These are phyloP conservation scores for Salisapilia sapeloensis DNA, from an alignment of 352 stramenopile genomes.

Conservation along the genomic window DNA sequence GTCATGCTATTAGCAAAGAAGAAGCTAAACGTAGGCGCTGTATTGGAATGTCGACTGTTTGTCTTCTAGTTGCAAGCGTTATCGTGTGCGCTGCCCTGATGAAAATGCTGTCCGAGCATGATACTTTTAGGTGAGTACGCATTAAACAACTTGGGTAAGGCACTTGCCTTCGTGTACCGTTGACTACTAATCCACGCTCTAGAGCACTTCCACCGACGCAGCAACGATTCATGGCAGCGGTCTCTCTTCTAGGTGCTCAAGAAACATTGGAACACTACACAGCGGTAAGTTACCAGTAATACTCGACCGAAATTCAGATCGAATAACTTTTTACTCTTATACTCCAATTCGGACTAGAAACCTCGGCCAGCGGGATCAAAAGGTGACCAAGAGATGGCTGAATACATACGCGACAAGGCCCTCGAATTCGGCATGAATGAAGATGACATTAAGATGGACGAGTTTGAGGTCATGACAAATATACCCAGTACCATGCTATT, in stretches of 20 bases:
- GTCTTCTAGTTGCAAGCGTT: slow-evolving; percentile 34
- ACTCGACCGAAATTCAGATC: slow-evolving; percentile 1
- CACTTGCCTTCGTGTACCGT: too few relatives aligned
- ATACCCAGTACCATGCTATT: slow-evolving; percentile 40
- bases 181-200: too few relatives aligned
- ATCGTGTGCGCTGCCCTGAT: slow-evolving; percentile 50
- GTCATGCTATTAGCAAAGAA: slow-evolving; percentile 15
- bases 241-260: slow-evolving; percentile 33
- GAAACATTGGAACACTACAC: slow-evolving; percentile 68
- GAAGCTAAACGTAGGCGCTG: slow-evolving; percentile 32
- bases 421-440: slow-evolving; percentile 66
- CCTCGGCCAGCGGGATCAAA: too few relatives aligned
- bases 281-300: slow-evolving; percentile 9
- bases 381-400: slow-evolving; percentile 53
- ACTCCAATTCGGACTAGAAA: too few relatives aligned
- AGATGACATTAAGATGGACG: slow-evolving; percentile 56
- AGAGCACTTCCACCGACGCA: slow-evolving; percentile 56
- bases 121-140: slow-evolving; percentile 38
- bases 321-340: background rate
- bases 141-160: too few relatives aligned
- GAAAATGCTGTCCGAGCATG: slow-evolving; percentile 35
- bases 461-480: slow-evolving; percentile 71
- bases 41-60: slow-evolving; percentile 35
- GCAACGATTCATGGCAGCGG: slow-evolving; percentile 62
- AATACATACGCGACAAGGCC: slow-evolving; percentile 54